Evolutionary conservation across 2,329 filamentous ascomycete genomes (phyloP), one percentile per base, ranked within the genome.

Genomic region (Nannizzia gypsea): DNA sequence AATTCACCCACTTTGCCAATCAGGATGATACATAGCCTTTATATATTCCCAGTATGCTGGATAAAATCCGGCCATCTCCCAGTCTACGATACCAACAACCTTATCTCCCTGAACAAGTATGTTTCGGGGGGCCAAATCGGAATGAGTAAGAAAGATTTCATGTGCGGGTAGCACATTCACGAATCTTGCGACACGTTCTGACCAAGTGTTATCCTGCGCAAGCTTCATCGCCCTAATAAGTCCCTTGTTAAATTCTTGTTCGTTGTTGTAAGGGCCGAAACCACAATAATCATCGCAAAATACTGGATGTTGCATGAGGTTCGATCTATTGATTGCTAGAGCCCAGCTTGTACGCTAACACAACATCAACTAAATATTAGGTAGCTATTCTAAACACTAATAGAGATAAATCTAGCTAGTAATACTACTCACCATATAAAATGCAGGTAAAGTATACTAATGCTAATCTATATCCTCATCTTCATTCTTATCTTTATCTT

Each of bases 41-140:
- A 67, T 64, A 56, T 68, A 69, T 61, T 69, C 67, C 68, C 67
- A 69, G 58, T 69, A 69, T 55, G 66, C 65, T 2, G 67, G 67
- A 61, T 66, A 70, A 62, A 65, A 69, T 24, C 67, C 67, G 3
- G 66, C 58, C 36, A 62, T 65, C 57, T 69, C 67, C 67, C 67
- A 68, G 26, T 67, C 67, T 9, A 69, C 52, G 46, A 69, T 59
- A 22, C 66, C 67, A 17, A 62, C 60, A 9, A 69, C 61, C 26
- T 66, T 56, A 13, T 64, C 65, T 20, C 64, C 66, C 22, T 65
- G 61, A 4, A 69, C 61, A 8, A 70, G 59, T 20, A 69, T 66
- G 59, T 70, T 69, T 26, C 64, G 58, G 24, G 66, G 66, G 48
- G 62, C 62, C 3, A 69, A 60, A 62, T 68, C 67, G 9, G 61